Evolutionary conservation across 257 asterid genomes (phyloP).

Genomic region (Plantago ovata): DNA sequence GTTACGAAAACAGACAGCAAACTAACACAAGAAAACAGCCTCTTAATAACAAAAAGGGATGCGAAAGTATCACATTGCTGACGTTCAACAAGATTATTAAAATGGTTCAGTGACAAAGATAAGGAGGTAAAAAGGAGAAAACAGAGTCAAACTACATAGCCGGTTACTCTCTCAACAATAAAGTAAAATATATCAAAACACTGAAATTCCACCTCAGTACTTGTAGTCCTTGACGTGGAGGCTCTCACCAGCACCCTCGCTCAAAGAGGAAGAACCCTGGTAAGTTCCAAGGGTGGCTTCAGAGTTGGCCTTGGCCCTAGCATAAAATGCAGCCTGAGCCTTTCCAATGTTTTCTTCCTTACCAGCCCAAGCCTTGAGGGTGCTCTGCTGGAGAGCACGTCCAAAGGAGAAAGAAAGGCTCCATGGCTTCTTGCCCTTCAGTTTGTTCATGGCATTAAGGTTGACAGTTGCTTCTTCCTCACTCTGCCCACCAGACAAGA

Average conservation of each 20-base stretch:
- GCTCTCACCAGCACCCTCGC: constrained; percentile 87
- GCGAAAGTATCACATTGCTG: background rate
- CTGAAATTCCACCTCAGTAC: constrained; percentile 40
- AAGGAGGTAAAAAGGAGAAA: background rate
- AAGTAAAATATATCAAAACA: background rate
- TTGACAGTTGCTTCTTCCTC: constrained; percentile 85
- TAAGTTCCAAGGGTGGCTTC: constrained; percentile 85
- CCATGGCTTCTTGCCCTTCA: constrained; percentile 85
- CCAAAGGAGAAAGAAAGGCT: constrained; percentile 83
- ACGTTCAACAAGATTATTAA: background rate
- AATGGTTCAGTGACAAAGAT: background rate
- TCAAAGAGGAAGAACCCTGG: constrained; percentile 39
- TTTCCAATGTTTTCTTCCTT: constrained; percentile 60
- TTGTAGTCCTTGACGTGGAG: constrained; percentile 88
- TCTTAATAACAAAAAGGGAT: background rate
- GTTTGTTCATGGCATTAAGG: constrained; percentile 87
- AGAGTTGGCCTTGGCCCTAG: constrained; percentile 86
- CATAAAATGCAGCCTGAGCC: constrained; percentile 73
- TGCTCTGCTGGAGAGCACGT: constrained; percentile 91
- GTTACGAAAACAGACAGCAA: too few relatives aligned
- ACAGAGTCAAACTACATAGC: background rate
- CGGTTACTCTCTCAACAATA: background rate
- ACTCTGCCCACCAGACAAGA: constrained; percentile 92
- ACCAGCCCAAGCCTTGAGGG: constrained; percentile 92
- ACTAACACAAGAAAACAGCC: too few relatives aligned